Evolutionary conservation across 1,284 basidiomycete species (phyloP), one percentile per base, ranked within the genome.

Genomic region (Ceratobasidium sp.): DNA sequence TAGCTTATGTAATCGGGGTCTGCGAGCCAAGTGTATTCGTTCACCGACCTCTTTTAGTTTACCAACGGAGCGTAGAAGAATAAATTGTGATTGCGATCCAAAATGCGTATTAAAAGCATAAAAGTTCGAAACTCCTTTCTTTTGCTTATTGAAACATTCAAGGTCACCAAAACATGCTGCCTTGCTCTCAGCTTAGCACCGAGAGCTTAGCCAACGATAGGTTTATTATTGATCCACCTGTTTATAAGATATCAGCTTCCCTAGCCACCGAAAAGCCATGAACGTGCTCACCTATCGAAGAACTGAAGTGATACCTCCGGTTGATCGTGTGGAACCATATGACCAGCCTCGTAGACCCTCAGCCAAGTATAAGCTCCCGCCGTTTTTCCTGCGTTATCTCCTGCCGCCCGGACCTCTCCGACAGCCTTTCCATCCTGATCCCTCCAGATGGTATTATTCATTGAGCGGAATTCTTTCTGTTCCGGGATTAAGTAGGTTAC

Each of bases 341-440:
- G 88, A 0, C 88, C 88, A 66, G 90, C 88, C 61, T 87, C 89
- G 77, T 84, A 89, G 26, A 91, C 85, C n/a, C 90, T 87, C 40
- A 91, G 82, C 80, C 91, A 91, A 7, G 90, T 90, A 83, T 91
- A 89, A 3, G 86, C 89, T 2, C 90, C 90, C 0, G 90, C 88
- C 67, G 90, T 90, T 84, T 91, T 91, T n/a, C 68, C 54, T 59
- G 40, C 68, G 10, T 28, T 5, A 17, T 38, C 15, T 28, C 68
- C 68, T 17, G 68, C 68, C 20, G 68, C 68, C 7, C 68, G 54
- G 84, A 85, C 90, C 54, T 88, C 82, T 2, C 89, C 90, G 1
- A 90, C 84, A 0, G 82, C 65, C 73, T 88, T 84, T 0, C 90
- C 90, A 4, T 83, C 80, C 38, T 56, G 48, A 17, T 61, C 59